These are phyloP conservation scores for Colletotrichum australisinense DNA, from an alignment of 2,329 filamentous ascomycete genomes.

Conservation along the genomic window DNA sequence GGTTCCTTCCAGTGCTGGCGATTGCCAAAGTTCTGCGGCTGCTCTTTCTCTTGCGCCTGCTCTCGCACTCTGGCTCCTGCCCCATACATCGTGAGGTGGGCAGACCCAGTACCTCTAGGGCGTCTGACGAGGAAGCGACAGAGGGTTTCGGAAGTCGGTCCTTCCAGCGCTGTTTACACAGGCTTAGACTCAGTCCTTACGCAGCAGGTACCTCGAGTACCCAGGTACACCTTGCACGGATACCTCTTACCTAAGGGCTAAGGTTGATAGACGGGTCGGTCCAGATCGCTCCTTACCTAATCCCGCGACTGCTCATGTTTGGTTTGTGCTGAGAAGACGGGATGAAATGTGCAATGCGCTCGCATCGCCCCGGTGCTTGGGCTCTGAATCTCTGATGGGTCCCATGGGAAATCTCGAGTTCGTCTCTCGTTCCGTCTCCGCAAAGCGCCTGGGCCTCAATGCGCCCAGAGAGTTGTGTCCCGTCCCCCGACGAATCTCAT, in stretches of 20 bases:
- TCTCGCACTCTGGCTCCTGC: background rate
- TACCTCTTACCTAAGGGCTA: too few species aligned
- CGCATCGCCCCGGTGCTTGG: background rate
- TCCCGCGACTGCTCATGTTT: background rate
- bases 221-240: too few species aligned
- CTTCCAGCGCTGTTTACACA: background rate
- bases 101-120: background rate
- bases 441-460: conserved; percentile 4
- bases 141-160: background rate
- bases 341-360: background rate
- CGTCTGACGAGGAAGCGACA: background rate
- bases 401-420: background rate
- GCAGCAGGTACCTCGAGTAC: background rate
- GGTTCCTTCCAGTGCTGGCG: background rate
- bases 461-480: conserved; percentile 8
- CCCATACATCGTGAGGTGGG: background rate
- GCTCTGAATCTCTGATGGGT: background rate
- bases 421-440: conserved; percentile 14
- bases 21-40: background rate
- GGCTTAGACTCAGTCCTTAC: background rate
- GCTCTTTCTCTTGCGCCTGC: background rate
- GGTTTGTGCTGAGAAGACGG: background rate
- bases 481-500: background rate
- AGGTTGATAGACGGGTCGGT: background rate
- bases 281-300: background rate